phyloP scores from a whole-genome alignment of 2,329 filamentous ascomycete genomes.

The Ascochyta lentis region DNA sequence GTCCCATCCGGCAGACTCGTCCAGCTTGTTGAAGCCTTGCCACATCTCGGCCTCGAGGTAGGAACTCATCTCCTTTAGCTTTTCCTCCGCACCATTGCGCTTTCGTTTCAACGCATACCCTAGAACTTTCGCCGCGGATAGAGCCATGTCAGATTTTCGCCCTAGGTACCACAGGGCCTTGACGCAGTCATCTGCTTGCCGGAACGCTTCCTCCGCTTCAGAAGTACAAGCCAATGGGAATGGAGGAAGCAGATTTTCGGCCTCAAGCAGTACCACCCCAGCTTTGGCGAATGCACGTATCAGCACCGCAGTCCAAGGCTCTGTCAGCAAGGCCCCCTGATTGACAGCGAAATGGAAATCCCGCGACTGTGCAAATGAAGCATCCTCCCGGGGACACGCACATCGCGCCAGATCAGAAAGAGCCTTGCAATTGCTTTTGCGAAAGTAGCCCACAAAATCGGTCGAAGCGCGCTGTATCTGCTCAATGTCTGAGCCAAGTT shows the following conservation, averaged over 20 bases:
- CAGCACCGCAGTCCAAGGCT: constrained; percentile 66
- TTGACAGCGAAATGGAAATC: constrained; percentile 63
- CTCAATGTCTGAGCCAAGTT: constrained; percentile 29
- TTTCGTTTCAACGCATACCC: constrained; percentile 43
- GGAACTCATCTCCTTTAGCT: constrained; percentile 31
- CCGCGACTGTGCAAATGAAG: constrained; percentile 41
- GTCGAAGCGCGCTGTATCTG: constrained; percentile 35
- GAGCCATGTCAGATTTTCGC: constrained; percentile 62
- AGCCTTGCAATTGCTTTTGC: constrained; percentile 54
- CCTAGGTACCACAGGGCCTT: constrained; percentile 62
- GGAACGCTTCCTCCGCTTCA: constrained; percentile 38
- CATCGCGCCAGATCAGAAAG: constrained; percentile 59
- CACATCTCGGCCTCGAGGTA: constrained; percentile 37
- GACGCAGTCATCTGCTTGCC: constrained; percentile 58
- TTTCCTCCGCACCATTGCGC: constrained; percentile 30
- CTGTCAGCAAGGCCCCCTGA: constrained; percentile 63
- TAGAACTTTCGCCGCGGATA: constrained; percentile 49
- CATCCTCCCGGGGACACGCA: constrained; percentile 47
- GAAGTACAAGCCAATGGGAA: background rate
- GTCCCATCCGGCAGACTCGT: constrained; percentile 26
- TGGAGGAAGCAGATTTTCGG: constrained; percentile 28
- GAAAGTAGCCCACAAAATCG: constrained; percentile 51
- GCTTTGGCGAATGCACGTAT: constrained; percentile 62
- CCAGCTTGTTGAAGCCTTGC: constrained; percentile 31
- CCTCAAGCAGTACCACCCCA: constrained; percentile 50